Evolutionary conservation across 441 rosid species (phyloP), one percentile per base, ranked within the genome.

Genomic region (Euphorbia celastroides): DNA sequence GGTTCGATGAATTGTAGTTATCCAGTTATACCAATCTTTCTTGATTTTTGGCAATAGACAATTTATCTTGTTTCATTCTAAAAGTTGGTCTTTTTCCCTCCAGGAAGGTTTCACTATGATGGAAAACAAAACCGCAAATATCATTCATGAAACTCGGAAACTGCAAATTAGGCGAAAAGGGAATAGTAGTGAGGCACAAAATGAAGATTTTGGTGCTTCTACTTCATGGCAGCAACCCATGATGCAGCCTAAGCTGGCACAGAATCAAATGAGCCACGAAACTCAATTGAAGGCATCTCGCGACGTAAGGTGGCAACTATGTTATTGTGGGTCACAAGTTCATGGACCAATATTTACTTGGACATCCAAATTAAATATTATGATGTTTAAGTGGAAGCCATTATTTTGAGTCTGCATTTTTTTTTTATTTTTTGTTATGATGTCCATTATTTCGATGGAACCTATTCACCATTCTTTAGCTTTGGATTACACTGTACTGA

Each of bases 261-360:
- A 58, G 71, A 74, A 51, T 75, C 89, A 77, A 65, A 72, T 76
- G 80, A 79, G 83, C 80, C 87, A 78, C 64, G 94, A 93, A 69
- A 84, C 76, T 70, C 97, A 89, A 77, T 86, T 93, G 87, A 93
- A 93, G 88, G 97, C 97, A 79, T 86, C 98, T 82, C 98, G 98
- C 84, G 98, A 93, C 79, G 97, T 93, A 88, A 90, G 93, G 87
- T 82, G 89, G 78, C 89, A 85, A 80, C 76, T 74, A 23, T 77
- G 88, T 75, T 41, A 41, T 80, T 66, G 81, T 72, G 83, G 82
- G 73, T 70, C 62, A 77, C 63, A 64, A 75, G 72, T 72, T 76
- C 70, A 71, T 70, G 11, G 60, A 64, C 59, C 66, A 38, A 55
- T 48, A 60, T 8, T 57, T 6, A 58, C 71, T 46, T 50, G 38